phyloP scores from a whole-genome alignment of 2,329 filamentous ascomycete genomes.

The Pseudogymnoascus sp. region DNA sequence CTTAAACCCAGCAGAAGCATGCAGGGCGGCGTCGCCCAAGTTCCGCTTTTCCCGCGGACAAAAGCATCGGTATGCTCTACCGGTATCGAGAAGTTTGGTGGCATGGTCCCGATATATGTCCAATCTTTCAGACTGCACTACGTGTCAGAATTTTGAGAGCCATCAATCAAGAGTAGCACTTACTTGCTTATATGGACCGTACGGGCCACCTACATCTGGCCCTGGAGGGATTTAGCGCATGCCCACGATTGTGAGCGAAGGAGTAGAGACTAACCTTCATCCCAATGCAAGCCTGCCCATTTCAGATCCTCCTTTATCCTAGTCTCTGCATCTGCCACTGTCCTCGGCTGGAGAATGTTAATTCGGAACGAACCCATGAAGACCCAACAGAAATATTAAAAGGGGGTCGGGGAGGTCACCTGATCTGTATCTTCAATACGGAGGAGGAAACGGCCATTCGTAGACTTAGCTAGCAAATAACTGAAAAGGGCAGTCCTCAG shows the following conservation, averaged over 20 bases:
- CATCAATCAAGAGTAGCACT: constrained; percentile 11
- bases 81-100: constrained; percentile 58
- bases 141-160: constrained; percentile 6
- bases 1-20: neutral
- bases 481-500: constrained; percentile 92
- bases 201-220: constrained; percentile 70
- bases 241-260: neutral
- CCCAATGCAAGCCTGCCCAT: constrained; percentile 89
- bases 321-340: constrained; percentile 71
- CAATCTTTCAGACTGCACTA: constrained; percentile 65
- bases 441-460: constrained; percentile 82
- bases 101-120: constrained; percentile 65
- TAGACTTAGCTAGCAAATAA: constrained; percentile 80
- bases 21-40: constrained; percentile 21
- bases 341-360: constrained; percentile 55
- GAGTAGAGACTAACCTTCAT: constrained; percentile 58
- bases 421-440: constrained; percentile 94
- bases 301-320: constrained; percentile 69
- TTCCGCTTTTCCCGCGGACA: constrained; percentile 53
- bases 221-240: constrained; percentile 39
- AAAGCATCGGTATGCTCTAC: constrained; percentile 87
- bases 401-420: constrained; percentile 37
- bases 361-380: constrained; percentile 28
- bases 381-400: constrained; percentile 7
- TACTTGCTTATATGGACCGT: constrained; percentile 82